Percentiles rank a stretch among this genome's conserved stretches.
Conservation (phyloP, 805 yeast genomes). For the Blastobotrys peoriensis region DNA sequence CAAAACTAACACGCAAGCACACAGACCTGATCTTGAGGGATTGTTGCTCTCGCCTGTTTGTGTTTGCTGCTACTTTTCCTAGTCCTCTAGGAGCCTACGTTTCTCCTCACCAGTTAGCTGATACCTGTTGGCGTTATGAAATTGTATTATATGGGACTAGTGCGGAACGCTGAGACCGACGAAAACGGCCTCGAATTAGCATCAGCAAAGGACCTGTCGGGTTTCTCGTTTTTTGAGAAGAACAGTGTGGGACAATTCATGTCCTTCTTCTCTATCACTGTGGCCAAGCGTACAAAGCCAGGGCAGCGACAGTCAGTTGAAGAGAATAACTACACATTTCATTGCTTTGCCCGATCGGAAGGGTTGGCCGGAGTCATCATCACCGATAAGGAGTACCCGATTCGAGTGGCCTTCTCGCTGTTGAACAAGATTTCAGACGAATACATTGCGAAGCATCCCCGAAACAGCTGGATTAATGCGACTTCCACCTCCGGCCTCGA, state of each 20-base stretch:
- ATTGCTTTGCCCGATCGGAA: slow-evolving; percentile 82
- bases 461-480: slow-evolving; percentile 52
- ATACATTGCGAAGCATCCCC: slow-evolving; percentile 76
- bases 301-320: slow-evolving; percentile 94
- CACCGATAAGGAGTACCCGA: slow-evolving; percentile 94
- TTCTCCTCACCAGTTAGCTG: no score
- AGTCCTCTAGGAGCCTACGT: no score
- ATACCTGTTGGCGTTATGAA: slow-evolving; percentile 71
- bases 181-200: slow-evolving; percentile 70
- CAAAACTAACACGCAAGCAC: no score
- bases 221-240: slow-evolving; percentile 86
- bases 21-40: no score
- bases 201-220: slow-evolving; percentile 73
- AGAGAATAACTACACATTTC: slow-evolving; percentile 87
- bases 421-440: slow-evolving; percentile 89
- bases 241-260: slow-evolving; percentile 81
- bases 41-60: no score
- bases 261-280: slow-evolving; percentile 90
- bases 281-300: slow-evolving; percentile 76
- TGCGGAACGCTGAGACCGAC: slow-evolving; percentile 51
- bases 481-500: slow-evolving; percentile 39
- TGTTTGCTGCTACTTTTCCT: no score
- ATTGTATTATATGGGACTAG: slow-evolving; percentile 82
- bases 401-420: slow-evolving; percentile 90
- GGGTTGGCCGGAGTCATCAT: slow-evolving; percentile 89